phyloP scores from a whole-genome alignment of 2,329 filamentous ascomycete genomes.

The Podosphaera fusca region DNA sequence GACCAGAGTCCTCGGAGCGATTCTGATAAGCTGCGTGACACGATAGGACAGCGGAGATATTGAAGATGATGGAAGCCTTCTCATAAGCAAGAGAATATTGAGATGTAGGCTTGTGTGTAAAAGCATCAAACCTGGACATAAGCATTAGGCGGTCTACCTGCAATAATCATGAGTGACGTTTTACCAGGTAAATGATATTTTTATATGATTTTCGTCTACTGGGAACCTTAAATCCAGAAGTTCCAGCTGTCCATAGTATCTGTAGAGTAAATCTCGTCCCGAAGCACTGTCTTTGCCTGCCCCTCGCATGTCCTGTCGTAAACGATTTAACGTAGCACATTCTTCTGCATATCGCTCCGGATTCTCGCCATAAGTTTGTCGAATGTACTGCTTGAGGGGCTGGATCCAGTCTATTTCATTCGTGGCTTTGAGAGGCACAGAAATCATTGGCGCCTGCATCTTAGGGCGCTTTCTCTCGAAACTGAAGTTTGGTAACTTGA shows the following conservation, averaged over 20 bases:
- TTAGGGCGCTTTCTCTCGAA: background rate
- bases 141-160: constrained; percentile 4
- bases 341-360: constrained; percentile 90
- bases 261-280: constrained; percentile 77
- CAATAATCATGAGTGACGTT: background rate
- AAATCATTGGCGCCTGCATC: constrained; percentile 87
- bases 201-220: constrained; percentile 96
- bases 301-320: constrained; percentile 95
- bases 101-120: constrained; percentile 90
- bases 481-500: too few relatives aligned
- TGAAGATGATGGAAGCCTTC: constrained; percentile 98
- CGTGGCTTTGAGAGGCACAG: constrained; percentile 74
- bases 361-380: constrained; percentile 84
- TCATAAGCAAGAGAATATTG: constrained; percentile 95
- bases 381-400: constrained; percentile 82
- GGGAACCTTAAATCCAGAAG: constrained; percentile 85
- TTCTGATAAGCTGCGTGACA: constrained; percentile 89
- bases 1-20: constrained; percentile 68
- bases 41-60: constrained; percentile 89
- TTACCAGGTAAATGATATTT: constrained; percentile 95
- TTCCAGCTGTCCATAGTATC: constrained; percentile 95
- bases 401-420: constrained; percentile 97
- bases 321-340: constrained; percentile 76
- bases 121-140: constrained; percentile 73
- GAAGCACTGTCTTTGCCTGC: constrained; percentile 91